Evolutionary conservation across 805 yeast genomes (phyloP), one percentile per base, ranked within the genome.

Genomic region (Starmerella geochares): DNA sequence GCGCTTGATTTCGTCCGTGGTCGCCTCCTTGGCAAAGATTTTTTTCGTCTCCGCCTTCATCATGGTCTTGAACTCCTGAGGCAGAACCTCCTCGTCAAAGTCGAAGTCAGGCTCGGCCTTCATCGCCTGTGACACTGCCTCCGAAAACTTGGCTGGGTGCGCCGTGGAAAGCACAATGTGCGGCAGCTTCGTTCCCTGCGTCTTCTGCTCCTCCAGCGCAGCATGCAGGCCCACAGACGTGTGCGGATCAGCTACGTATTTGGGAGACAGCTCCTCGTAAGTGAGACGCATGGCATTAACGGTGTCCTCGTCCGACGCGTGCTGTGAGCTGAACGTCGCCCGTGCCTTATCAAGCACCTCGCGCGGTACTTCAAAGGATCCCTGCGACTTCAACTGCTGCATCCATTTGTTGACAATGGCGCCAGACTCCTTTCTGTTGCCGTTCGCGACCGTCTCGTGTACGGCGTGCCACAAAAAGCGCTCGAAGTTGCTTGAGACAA

Each of bases 81-180:
- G 97, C 49, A 92, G 75, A 19, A 92, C 96, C 58, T 86, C 86
- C 44, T 73, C 73, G 61, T 86, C 95, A 63, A 92, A 92, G 3
- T 87, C 78, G 70, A 92, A 92, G 19, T 78, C 87, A 11, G 74
- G 77, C 54, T 79, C 74, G 1, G 73, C 74, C 41, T 68, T 64
- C 57, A 92, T 73, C 2, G 97, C 86, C 59, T 76, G 70, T 66
- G 88, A 82, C 23, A 92, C 99, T 46, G 95, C 98, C 55, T 86
- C 96, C 23, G 95, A 85, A 63, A 92, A 92, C 70, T 92, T 92
- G 53, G 98, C 99, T 38, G 99, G 99, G 66, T 92, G 99, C 8
- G 99, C 99, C 43, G 99, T 92, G 10, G 96, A 83, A 51, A 92
- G 76, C 4, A 95, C 83, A 40, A 92, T 74, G 58, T 74, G 75